phyloP scores from a whole-genome alignment of 1,139 yeast genomes.

The Taphrina deformans region DNA sequence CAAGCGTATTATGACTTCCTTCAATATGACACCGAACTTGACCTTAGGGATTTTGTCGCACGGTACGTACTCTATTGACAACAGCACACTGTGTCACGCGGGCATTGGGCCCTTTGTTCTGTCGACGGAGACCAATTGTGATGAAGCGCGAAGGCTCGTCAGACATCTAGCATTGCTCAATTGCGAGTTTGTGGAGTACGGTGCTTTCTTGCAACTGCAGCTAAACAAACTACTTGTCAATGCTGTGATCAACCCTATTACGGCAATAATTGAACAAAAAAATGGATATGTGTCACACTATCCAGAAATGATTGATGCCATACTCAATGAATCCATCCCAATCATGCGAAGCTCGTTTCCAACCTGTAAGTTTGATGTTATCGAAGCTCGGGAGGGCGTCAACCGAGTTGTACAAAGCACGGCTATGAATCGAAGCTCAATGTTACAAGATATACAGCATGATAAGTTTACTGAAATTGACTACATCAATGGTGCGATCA shows the following conservation, averaged over 20 bases:
- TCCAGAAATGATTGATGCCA: slow-evolving; percentile 42
- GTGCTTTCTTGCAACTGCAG: slow-evolving; percentile 48
- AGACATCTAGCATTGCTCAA: background rate
- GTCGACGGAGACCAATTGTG: background rate
- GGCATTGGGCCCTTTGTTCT: slow-evolving; percentile 58
- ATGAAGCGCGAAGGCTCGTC: background rate
- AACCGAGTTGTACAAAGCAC: slow-evolving; percentile 52
- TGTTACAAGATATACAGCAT: slow-evolving; percentile 76
- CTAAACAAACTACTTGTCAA: slow-evolving; percentile 73
- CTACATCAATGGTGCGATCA: slow-evolving; percentile 74
- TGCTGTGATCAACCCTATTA: slow-evolving; percentile 72
- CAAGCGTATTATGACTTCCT: slow-evolving; percentile 58
- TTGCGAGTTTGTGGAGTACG: background rate
- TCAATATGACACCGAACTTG: slow-evolving; percentile 54
- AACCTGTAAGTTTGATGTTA: slow-evolving; percentile 44
- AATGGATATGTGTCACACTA: slow-evolving; percentile 55
- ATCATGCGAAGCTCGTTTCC: slow-evolving; percentile 36
- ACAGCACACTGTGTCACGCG: slow-evolving; percentile 57
- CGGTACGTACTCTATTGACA: slow-evolving; percentile 58
- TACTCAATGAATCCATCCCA: slow-evolving; percentile 28
- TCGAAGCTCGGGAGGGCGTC: slow-evolving; percentile 53
- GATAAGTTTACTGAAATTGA: slow-evolving; percentile 71
- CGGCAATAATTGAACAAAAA: slow-evolving; percentile 64
- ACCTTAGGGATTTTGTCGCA: slow-evolving; percentile 78
- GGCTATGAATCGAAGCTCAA: slow-evolving; percentile 70